Conservation (phyloP, 1,284 basidiomycete species). For the Crepidotus sp. region DNA sequence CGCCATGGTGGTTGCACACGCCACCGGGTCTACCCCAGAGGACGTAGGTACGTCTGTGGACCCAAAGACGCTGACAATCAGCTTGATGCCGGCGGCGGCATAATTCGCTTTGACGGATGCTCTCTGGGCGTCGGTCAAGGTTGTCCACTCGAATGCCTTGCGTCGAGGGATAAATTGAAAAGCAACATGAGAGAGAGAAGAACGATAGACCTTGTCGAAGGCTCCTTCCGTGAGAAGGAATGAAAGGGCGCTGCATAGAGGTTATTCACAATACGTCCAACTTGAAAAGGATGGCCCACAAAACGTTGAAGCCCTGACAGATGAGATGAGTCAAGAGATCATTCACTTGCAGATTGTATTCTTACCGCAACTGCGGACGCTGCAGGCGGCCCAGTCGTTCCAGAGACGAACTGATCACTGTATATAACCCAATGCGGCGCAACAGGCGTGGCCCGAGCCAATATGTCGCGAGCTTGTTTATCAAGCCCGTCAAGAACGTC, state of each 20-base stretch:
- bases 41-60: conserved; percentile 44
- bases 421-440: conserved; percentile 46
- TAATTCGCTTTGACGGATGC: conserved; percentile 38
- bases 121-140: conserved; percentile 34
- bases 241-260: conserved; percentile 32
- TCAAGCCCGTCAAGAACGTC: conserved; percentile 22
- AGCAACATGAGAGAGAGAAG: background rate
- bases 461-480: conserved; percentile 30
- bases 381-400: conserved; percentile 34
- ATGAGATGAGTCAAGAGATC: background rate
- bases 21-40: conserved; percentile 34
- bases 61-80: conserved; percentile 52
- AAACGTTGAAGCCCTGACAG: conserved; percentile 34
- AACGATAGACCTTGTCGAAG: conserved; percentile 36
- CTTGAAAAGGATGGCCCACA: conserved; percentile 20
- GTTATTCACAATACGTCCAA: background rate
- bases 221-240: conserved; percentile 44
- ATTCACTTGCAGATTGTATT: background rate
- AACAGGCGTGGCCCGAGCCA: conserved; percentile 34
- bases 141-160: conserved; percentile 32
- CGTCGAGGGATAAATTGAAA: background rate
- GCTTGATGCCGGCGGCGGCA: conserved; percentile 44
- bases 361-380: conserved; percentile 33
- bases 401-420: conserved; percentile 35
- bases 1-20: conserved; percentile 38